A percentile compares a stretch with the other conserved stretches of the same genome.
Conservation (phyloP, 768 basidiomycete species). For the Lactifluus subvellereus region DNA sequence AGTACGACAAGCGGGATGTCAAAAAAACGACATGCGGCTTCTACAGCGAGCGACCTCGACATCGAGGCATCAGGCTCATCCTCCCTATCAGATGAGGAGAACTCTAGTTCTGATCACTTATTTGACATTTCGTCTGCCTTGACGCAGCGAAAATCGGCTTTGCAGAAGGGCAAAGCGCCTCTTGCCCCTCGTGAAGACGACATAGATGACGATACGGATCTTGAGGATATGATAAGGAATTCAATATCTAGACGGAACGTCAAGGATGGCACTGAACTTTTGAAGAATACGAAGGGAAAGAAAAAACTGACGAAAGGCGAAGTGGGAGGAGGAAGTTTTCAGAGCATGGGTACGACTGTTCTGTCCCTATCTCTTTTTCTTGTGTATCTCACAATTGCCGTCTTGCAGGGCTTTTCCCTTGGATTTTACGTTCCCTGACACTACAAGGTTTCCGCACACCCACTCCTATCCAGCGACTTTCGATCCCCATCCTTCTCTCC, state of each 20-base stretch:
- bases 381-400: conserved; percentile 1
- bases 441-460: conserved; percentile 93
- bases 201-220: conserved; percentile 46
- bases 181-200: conserved; percentile 28
- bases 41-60: not conserved
- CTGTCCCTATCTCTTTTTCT: not conserved
- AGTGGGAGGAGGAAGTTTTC: conserved; percentile 90
- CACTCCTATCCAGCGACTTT: conserved; percentile 90
- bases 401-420: conserved; percentile 68
- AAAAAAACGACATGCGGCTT: not conserved
- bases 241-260: conserved; percentile 69
- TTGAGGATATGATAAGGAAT: conserved; percentile 58
- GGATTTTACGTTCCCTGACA: conserved; percentile 75
- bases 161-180: not conserved
- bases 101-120: conserved; percentile 33
- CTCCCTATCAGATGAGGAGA: conserved; percentile 9
- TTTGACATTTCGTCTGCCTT: conserved; percentile 63
- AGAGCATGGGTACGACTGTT: conserved; percentile 77
- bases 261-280: conserved; percentile 65
- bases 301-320: conserved; percentile 65
- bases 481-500: conserved; percentile 79
- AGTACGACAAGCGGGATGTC: not conserved
- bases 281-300: conserved; percentile 76
- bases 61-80: not conserved
- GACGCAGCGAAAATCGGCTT: conserved; percentile 26